phyloP scores from a whole-genome alignment of 1,284 basidiomycete genomes.

The Papiliotrema laurentii region DNA sequence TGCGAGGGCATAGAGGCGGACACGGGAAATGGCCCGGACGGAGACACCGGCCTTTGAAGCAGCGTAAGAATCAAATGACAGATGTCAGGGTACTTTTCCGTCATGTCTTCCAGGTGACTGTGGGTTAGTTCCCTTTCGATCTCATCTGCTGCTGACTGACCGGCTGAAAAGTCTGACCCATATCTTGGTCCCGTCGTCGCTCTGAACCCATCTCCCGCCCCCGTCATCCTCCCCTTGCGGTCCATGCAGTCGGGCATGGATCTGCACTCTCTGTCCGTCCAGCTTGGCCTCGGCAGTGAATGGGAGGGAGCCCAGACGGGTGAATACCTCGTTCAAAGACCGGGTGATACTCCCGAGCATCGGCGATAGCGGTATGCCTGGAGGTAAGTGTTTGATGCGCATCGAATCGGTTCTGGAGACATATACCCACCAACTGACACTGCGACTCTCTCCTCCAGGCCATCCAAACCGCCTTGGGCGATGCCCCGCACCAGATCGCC shows the following conservation, averaged over 20 bases:
- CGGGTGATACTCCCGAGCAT: conserved; percentile 60
- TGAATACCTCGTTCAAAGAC: conserved; percentile 77
- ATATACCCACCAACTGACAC: conserved; percentile 64
- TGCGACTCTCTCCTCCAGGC: conserved; percentile 62
- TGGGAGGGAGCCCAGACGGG: conserved; percentile 60
- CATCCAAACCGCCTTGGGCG: conserved; percentile 59
- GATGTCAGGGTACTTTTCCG: conserved; percentile 88
- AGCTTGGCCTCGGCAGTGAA: conserved; percentile 80
- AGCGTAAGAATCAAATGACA: conserved; percentile 54
- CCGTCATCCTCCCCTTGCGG: conserved; percentile 43
- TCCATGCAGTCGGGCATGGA: conserved; percentile 57
- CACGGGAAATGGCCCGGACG: conserved; percentile 22
- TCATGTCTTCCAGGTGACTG: conserved; percentile 87
- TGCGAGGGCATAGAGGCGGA: conserved; percentile 23
- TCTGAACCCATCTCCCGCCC: conserved; percentile 46
- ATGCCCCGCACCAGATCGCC: conserved; percentile 68
- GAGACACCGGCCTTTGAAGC: conserved; percentile 42
- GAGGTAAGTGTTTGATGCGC: background rate
- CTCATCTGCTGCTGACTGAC: conserved; percentile 10
- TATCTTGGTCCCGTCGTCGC: conserved; percentile 48
- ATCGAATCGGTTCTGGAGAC: background rate
- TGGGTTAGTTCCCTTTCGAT: background rate
- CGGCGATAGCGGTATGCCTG: conserved; percentile 51
- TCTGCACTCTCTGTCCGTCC: conserved; percentile 82
- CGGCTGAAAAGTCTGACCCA: conserved; percentile 75